Base-by-base conservation (phyloP, 148 eudicot genomes). In the Chenopodium quinoa region DNA sequence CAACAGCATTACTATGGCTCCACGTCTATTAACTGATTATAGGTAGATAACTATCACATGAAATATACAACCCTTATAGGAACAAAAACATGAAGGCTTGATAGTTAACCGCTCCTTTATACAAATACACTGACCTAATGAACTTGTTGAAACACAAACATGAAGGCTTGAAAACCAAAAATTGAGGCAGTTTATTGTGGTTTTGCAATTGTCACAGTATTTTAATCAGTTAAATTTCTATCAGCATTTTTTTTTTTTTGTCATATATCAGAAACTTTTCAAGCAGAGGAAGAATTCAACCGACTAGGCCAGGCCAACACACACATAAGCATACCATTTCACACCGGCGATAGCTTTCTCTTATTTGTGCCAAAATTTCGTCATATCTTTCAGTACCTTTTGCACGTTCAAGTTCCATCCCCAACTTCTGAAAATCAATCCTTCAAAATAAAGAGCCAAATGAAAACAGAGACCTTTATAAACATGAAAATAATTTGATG, bases 291-390 rank as follows among this genome's bases (percentile, higher is more conserved):
- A 25, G 34, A 74, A 7, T 25, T 46, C 54, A 73, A 27, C 2
- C 13, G 14, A 1, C 17, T 23, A 40, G 7, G 44, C 63, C 0
- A 52, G 17, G 37, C 34, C 34, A 74, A 48, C 31, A 81, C 56
- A 58, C 72, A 83, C 40, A 82, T 75, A 76, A 75, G n/a, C 91
- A 60, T 87, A 96, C 99, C 88, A 83, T 74, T 72, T 94, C 99
- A 89, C 94, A 89, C 80, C 84, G 97, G 44, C 83, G 91, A 90
- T 90, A 96, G 63, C 97, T 92, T 81, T 91, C 93, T 82, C 82
- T 90, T 75, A 96, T 82, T 73, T 92, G 93, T 50, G 82, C 88
- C 90, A 89, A 75, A 81, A 92, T 83, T 63, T 84, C 80, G 70
- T 87, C 48, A 84, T 91, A 96, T 85, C 83, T 92, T 77, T 84